Evolutionary conservation across 1,139 yeast species (phyloP), one percentile per base, ranked within the genome.

Genomic region (Diutina ranongensis): DNA sequence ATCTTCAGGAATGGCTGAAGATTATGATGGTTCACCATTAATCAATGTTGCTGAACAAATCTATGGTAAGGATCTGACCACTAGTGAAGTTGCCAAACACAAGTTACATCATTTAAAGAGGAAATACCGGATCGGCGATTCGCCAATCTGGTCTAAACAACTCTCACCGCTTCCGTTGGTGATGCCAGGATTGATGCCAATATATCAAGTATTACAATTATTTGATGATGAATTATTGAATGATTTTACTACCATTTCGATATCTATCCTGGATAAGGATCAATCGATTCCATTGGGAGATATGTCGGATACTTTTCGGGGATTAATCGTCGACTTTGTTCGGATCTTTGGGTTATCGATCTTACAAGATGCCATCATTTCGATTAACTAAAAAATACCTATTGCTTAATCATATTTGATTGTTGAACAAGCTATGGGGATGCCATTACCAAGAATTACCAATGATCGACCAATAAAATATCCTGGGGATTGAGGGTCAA

Each of bases 391-490:
- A 8, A 36, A 4, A 19, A 25, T 25, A 25, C 9, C 34, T 10
- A 31, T 12, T 15, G 15, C 34, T n/a, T 9, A 27, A 12, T 12
- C 15, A 31, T 31, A 31, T 47, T 64, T 64, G 49, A 78, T 76
- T 51, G 74, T 73, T 15, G 81, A 80, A 61, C 83, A 78, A 15
- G 83, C 82, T 55, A 77, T 68, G 50, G 74, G 65, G 50, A 66
- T 59, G 53, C 74, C 69, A 27, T 71, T 68, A 52, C 59, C 69
- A 57, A 77, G 82, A 56, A 78, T 68, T 31, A 72, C 74, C 48
- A 78, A 54, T 4, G 82, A 71, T 51, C 62, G 68, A 20, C 78
- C 78, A 48, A 78, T 71, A 52, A 78, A 66, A 53, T 63, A 72
- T 12, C 78, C 65, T 44, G 71, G 70, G 32, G 74, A 65, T 35